Percentiles rank a stretch among this genome's conserved stretches.
Evolutionary conservation across 2,329 filamentous ascomycete species (phyloP).

Genomic region (Fusarium abutilonis): DNA sequence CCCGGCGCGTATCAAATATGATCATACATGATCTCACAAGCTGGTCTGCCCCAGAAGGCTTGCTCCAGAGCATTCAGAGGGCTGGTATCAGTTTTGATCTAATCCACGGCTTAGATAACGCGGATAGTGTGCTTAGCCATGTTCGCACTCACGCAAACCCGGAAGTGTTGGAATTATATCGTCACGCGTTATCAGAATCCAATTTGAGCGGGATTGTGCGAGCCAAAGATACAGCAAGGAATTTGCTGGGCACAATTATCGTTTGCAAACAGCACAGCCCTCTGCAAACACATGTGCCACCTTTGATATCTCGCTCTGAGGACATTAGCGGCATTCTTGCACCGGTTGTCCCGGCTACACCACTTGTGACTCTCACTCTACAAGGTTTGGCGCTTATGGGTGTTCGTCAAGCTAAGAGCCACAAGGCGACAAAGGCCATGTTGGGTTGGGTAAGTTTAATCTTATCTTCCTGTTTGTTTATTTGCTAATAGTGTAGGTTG

Average conservation of each 20-base stretch:
- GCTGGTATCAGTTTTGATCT: slow-evolving; percentile 83
- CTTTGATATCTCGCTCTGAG: slow-evolving; percentile 68
- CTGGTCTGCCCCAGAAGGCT: slow-evolving; percentile 80
- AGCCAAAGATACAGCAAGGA: slow-evolving; percentile 74
- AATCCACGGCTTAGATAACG: slow-evolving; percentile 81
- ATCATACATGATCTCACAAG: slow-evolving; percentile 74
- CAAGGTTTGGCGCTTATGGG: slow-evolving; percentile 85
- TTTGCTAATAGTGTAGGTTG: slow-evolving; percentile 60
- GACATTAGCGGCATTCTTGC: slow-evolving; percentile 80
- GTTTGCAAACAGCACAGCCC: slow-evolving; percentile 77
- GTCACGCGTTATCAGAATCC: slow-evolving; percentile 75
- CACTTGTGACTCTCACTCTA: slow-evolving; percentile 73
- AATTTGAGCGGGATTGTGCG: slow-evolving; percentile 83
- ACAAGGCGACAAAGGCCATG: slow-evolving; percentile 77
- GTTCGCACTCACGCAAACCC: slow-evolving; percentile 78
- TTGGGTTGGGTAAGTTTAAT: slow-evolving; percentile 76
- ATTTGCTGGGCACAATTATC: slow-evolving; percentile 80
- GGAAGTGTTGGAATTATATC: slow-evolving; percentile 83
- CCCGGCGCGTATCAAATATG: slow-evolving; percentile 71
- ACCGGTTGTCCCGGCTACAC: slow-evolving; percentile 76
- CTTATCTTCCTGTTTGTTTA: no score
- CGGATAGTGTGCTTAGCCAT: slow-evolving; percentile 77
- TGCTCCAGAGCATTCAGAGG: slow-evolving; percentile 76
- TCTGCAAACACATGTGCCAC: slow-evolving; percentile 75
- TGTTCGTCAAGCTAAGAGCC: slow-evolving; percentile 81